Evolutionary conservation across 2,329 filamentous ascomycete species (phyloP).

Genomic region (Magnaporthales sp.): DNA sequence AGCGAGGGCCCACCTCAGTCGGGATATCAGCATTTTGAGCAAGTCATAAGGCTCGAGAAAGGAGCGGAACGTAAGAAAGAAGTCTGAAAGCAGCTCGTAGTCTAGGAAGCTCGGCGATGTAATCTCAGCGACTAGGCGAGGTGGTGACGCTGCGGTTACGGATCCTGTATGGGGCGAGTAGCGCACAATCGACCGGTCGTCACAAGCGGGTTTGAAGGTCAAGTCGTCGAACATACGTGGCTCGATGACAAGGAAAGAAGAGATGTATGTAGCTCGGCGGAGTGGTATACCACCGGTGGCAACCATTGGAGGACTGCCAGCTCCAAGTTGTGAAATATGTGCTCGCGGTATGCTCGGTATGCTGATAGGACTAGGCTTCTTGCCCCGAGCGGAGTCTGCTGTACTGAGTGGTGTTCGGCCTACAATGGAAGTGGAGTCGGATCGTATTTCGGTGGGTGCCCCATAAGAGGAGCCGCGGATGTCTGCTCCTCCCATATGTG

Average conservation of each 20-base stretch:
- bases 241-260: conserved; percentile 45
- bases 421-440: conserved; percentile 47
- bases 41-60: conserved; percentile 74
- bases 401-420: conserved; percentile 24
- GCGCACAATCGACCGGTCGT: conserved; percentile 73
- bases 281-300: conserved; percentile 28
- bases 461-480: conserved; percentile 70
- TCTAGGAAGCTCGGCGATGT: conserved; percentile 93
- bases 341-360: conserved; percentile 25
- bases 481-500: conserved; percentile 63
- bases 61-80: conserved; percentile 88
- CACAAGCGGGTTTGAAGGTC: conserved; percentile 67
- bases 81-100: conserved; percentile 94
- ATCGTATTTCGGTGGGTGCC: conserved; percentile 60
- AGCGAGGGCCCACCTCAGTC: conserved; percentile 78
- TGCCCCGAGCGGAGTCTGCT: conserved; percentile 19
- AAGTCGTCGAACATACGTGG: conserved; percentile 77
- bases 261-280: conserved; percentile 35
- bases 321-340: conserved; percentile 11
- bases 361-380: conserved; percentile 27
- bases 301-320: conserved; percentile 18
- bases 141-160: conserved; percentile 82
- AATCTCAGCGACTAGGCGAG: conserved; percentile 88
- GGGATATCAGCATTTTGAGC: conserved; percentile 73
- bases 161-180: conserved; percentile 64